Evolutionary conservation across 805 yeast species (phyloP), one percentile per base, ranked within the genome.

Genomic region (Priceomyces haplophilus): DNA sequence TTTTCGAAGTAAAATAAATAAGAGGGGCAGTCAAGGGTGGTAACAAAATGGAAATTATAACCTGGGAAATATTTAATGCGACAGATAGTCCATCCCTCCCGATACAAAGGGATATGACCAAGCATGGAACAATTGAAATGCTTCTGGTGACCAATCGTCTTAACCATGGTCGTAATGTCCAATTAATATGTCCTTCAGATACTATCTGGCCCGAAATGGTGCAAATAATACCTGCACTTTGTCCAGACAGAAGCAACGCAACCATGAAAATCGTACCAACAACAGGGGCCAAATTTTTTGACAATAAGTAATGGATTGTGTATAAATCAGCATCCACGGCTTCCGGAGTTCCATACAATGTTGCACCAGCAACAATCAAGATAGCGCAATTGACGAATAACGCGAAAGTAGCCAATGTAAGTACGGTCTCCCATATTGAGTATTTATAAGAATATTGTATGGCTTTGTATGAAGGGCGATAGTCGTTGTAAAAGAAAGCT

Each of bases 161-260:
- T 38, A 83, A 55, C 86, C 95, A 83, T 3, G 97, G 97, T 47
- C 72, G 75, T 33, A 87, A 50, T 2, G 76, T 79, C 96, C 97
- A 89, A 41, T 82, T 76, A 31, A 90, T 68, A 55, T 87, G 91
- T 0, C 97, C 97, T 60, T 90, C 97, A 51, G 88, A 79, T 2
- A 90, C 96, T 52, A 90, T 82, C 62, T 90, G 95, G 7, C 97
- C 97, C 0, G 95, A 88, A 67, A 90, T 84, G 0, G 97, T 90
- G 60, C 97, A 89, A 2, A 89, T 90, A 34, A 90, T 80, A 38
- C 97, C 96, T 0, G 97, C 96, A 36, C 90, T 83, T 55, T 86
- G 89, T 4, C 97, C 97, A 44, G 93, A 83, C 45, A 86, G 78
- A 31, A 90, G 67, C 52, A 90, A 70, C 0, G 97, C 97, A 41